These are phyloP conservation scores for Trichoderma asperellum DNA, from an alignment of 2,329 filamentous ascomycete genomes.

Conservation along the genomic window DNA sequence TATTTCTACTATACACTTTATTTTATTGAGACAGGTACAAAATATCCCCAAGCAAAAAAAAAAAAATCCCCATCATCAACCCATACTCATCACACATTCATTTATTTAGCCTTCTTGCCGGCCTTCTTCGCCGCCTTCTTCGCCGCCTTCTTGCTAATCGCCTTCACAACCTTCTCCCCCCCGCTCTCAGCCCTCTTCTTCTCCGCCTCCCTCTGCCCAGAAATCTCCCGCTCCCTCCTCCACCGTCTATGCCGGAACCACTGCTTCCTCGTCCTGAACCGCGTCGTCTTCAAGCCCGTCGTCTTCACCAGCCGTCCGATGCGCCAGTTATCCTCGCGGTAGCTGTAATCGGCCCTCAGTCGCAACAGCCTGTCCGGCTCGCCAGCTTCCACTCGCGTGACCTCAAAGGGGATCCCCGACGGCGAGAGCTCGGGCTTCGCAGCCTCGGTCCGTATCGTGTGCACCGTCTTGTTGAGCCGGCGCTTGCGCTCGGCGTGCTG, in stretches of 20 bases:
- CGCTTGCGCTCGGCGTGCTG: slow-evolving; percentile 73
- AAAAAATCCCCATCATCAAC: neutral
- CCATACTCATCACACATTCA: neutral
- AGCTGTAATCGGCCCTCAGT: slow-evolving; percentile 59
- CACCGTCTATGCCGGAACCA: slow-evolving; percentile 51
- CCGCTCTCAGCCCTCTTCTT: slow-evolving; percentile 42
- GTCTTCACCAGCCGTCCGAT: slow-evolving; percentile 59
- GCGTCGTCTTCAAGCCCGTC: slow-evolving; percentile 54
- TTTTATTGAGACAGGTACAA: neutral
- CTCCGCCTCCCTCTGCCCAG: slow-evolving; percentile 47
- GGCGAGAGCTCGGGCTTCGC: slow-evolving; percentile 49
- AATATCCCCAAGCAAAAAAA: neutral
- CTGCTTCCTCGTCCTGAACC: slow-evolving; percentile 56
- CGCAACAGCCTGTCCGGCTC: slow-evolving; percentile 54
- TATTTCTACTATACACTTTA: slow-evolving; percentile 4
- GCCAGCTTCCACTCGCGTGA: slow-evolving; percentile 48
- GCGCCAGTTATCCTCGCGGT: slow-evolving; percentile 63
- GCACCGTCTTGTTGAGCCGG: slow-evolving; percentile 71
- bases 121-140: slow-evolving; percentile 46
- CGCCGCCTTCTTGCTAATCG: slow-evolving; percentile 41
- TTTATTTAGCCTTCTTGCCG: slow-evolving; percentile 42
- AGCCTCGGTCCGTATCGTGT: slow-evolving; percentile 48
- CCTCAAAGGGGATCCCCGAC: slow-evolving; percentile 55
- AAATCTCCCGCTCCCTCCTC: slow-evolving; percentile 49
- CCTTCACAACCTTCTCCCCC: slow-evolving; percentile 40